Conservation (phyloP, 768 basidiomycete genomes). For the Leucocoprinus leucothites region DNA sequence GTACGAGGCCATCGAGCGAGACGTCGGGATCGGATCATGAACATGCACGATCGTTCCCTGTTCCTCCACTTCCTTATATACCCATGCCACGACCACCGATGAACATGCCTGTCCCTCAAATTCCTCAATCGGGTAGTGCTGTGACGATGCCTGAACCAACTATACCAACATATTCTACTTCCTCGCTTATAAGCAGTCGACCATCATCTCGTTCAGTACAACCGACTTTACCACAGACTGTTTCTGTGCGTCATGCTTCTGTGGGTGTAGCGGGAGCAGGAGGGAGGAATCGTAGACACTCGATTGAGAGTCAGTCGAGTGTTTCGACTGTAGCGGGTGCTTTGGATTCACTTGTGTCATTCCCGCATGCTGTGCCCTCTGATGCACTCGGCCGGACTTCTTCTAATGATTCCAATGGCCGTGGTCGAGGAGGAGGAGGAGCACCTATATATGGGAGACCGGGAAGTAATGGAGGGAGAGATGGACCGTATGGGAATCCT, state of each 20-base stretch:
- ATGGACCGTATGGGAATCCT: neutral
- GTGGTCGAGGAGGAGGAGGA: neutral
- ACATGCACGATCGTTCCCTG: neutral
- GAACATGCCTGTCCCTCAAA: neutral
- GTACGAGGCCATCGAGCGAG: too few relatives aligned
- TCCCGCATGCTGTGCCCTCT: neutral
- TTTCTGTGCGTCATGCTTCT: neutral
- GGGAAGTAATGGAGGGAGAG: neutral
- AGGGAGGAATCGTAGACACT: neutral
- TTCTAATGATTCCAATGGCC: neutral
- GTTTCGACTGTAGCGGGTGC: slow-evolving; percentile 1
- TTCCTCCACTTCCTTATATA: slow-evolving; percentile 4
- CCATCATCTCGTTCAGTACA: neutral
- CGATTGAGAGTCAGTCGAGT: slow-evolving; percentile 1
- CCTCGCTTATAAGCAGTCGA: neutral
- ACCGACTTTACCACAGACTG: neutral
- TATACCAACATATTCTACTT: too few relatives aligned
- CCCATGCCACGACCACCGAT: slow-evolving; percentile 8
- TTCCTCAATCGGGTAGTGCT: neutral
- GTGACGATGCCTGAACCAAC: slow-evolving; percentile 6
- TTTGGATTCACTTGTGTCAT: slow-evolving; percentile 1
- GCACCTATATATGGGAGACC: neutral
- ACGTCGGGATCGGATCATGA: slow-evolving; percentile 3
- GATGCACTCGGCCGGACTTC: neutral
- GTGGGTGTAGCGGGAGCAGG: too few relatives aligned